Base-by-base conservation (phyloP, 352 stramenopile genomes). In the Phytophthora quininea region DNA sequence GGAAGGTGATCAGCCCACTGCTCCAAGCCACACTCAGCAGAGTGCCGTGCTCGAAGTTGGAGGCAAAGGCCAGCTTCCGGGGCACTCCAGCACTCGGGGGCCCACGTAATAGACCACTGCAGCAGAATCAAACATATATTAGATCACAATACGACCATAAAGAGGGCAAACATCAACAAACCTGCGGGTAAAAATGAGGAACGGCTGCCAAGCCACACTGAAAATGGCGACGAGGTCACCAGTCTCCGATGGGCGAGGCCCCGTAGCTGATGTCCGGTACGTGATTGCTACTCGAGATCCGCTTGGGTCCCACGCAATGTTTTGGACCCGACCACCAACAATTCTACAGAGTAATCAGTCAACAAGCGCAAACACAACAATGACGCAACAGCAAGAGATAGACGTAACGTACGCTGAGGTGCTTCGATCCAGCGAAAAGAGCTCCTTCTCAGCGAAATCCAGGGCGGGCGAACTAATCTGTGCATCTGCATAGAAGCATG, bases 21-120 rank as follows among this genome's bases (percentile, higher is more conserved):
- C 84, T 92, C 86, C 86, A 94, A 8, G 73, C 79, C 56, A 94
- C 70, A 35, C 84, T 91, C 37, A 94, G 64, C 54, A 94, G 57
- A 31, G 86, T 79, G 3, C 86, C 82, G 40, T 90, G 64, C 31
- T 92, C 76, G 56, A 91, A 94, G 11, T 69, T 89, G 7, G 86
- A 83, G 7, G 84, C 84, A 47, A 94, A 94, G 11, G 69, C 61
- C 9, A 92, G 55, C 42, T 84, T 78, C 15, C 74, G 73, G 8
- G 86, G 86, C 49, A 90, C 57, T 4, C 86, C 86, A 2, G 80
- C 62, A 38, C 86, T 88, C 9, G 77, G 72, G 43, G 86, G 84
- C 4, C 86, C 86, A 15, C 86, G 80, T 31, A 91, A 47, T 12
- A 91, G 64, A 4, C 82, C 82, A 64, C 82, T 88, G 53, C 8